These are phyloP conservation scores for Talaromyces adpressus DNA, from an alignment of 495 filamentous ascomycete species.

Conservation along the genomic window DNA sequence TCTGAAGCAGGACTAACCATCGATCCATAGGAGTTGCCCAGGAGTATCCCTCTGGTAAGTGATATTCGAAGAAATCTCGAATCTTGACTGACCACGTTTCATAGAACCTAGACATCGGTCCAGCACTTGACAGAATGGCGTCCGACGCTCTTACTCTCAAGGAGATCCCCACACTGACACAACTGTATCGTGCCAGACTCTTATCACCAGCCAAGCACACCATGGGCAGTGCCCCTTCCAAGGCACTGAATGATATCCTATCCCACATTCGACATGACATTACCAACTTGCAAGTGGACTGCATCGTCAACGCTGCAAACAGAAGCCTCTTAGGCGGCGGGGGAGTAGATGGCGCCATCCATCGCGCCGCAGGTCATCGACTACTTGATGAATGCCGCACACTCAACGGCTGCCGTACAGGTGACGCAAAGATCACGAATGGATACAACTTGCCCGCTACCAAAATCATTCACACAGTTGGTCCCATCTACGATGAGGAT, in stretches of 20 bases:
- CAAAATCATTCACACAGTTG: constrained; percentile 84
- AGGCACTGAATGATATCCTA: constrained; percentile 63
- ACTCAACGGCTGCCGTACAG: constrained; percentile 67
- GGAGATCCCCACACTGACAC: constrained; percentile 59
- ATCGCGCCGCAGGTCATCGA: constrained; percentile 65
- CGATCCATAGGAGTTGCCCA: background rate
- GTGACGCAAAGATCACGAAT: constrained; percentile 74
- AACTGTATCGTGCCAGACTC: constrained; percentile 47
- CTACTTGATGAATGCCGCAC: constrained; percentile 64
- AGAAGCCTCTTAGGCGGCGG: constrained; percentile 70
- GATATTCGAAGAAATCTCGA: background rate
- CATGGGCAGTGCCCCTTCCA: constrained; percentile 28
- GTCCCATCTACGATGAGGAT: constrained; percentile 61
- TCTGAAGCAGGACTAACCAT: background rate
- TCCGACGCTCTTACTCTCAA: constrained; percentile 21
- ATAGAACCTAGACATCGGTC: background rate
- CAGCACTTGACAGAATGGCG: constrained; percentile 9
- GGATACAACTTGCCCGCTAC: constrained; percentile 70
- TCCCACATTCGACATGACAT: constrained; percentile 71
- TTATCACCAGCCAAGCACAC: constrained; percentile 22
- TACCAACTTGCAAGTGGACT: constrained; percentile 69
- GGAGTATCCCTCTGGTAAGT: background rate
- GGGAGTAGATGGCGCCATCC: constrained; percentile 85
- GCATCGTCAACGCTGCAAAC: constrained; percentile 94
- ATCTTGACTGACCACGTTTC: background rate